Percentiles rank a stretch among this genome's conserved stretches.
Conservation (phyloP, 2,329 filamentous ascomycete species). For the Sarocladium oryzae region DNA sequence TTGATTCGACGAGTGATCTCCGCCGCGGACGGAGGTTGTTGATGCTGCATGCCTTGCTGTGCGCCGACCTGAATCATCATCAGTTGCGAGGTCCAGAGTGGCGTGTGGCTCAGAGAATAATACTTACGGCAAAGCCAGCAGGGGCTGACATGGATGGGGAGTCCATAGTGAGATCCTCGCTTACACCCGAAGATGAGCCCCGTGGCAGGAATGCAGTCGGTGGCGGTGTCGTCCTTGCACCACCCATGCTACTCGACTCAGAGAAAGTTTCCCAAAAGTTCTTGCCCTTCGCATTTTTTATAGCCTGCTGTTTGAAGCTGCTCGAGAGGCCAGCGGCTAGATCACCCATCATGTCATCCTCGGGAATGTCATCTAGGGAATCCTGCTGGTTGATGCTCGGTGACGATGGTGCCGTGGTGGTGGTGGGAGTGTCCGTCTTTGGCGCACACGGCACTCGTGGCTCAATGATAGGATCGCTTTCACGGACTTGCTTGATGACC, state of each 20-base stretch:
- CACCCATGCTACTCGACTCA: slow-evolving; percentile 50
- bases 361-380: slow-evolving; percentile 60
- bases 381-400: slow-evolving; percentile 61
- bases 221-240: slow-evolving; percentile 54
- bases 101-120: not conserved
- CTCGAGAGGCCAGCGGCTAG: slow-evolving; percentile 43
- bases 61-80: not conserved
- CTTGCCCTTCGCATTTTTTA: slow-evolving; percentile 64
- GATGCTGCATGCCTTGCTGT: slow-evolving; percentile 3
- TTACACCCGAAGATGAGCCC: slow-evolving; percentile 53
- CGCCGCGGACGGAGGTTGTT: slow-evolving; percentile 55
- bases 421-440: slow-evolving; percentile 39
- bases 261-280: slow-evolving; percentile 73
- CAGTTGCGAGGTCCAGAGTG: not conserved
- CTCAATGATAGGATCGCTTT: slow-evolving; percentile 64
- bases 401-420: slow-evolving; percentile 58
- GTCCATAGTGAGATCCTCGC: slow-evolving; percentile 68
- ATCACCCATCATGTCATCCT: slow-evolving; percentile 63
- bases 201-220: slow-evolving; percentile 52
- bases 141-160: slow-evolving; percentile 47
- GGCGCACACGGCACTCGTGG: slow-evolving; percentile 28
- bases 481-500: slow-evolving; percentile 89
- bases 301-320: slow-evolving; percentile 69
- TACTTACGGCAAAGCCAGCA: slow-evolving; percentile 24
- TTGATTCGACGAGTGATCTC: slow-evolving; percentile 74